phyloP scores from a whole-genome alignment of 768 basidiomycete genomes.

The Termitomyces sp. region DNA sequence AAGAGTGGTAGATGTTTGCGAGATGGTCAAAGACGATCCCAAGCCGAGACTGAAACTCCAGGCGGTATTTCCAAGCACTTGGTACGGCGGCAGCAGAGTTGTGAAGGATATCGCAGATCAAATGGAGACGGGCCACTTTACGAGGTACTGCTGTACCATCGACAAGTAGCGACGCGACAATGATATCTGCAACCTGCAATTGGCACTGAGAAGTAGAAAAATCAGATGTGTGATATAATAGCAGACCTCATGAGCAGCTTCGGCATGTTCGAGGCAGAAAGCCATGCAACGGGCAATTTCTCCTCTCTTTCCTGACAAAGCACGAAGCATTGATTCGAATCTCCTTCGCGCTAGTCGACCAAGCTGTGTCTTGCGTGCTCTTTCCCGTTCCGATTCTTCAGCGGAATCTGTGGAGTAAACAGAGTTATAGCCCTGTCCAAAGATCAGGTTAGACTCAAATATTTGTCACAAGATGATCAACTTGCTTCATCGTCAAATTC shows the following conservation, averaged over 20 bases:
- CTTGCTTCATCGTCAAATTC: conserved; percentile 80
- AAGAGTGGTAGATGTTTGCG: conserved; percentile 89
- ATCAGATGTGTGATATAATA: conserved; percentile 1
- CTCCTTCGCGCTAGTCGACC: conserved; percentile 76
- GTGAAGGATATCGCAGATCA: conserved; percentile 97
- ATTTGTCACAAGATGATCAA: neutral
- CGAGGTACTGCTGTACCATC: conserved; percentile 96
- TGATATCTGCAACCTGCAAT: conserved; percentile 81
- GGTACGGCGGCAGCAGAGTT: conserved; percentile 93
- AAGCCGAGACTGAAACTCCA: conserved; percentile 86
- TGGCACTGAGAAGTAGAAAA: neutral
- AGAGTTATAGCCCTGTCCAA: conserved; percentile 71
- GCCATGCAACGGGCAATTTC: conserved; percentile 95
- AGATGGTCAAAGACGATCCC: conserved; percentile 97
- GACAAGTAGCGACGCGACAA: conserved; percentile 82
- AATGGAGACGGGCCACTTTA: conserved; percentile 90
- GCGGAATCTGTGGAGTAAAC: conserved; percentile 90
- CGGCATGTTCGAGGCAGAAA: conserved; percentile 95
- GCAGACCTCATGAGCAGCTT: conserved; percentile 85
- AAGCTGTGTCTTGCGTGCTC: conserved; percentile 66
- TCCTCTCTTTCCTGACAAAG: conserved; percentile 77
- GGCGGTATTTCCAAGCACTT: conserved; percentile 96
- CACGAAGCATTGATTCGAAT: conserved; percentile 89
- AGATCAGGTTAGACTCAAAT: conserved; percentile 1
- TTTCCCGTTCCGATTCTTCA: conserved; percentile 90